phyloP scores from a whole-genome alignment of 1,284 basidiomycete genomes.

The Trichosporon sp. region DNA sequence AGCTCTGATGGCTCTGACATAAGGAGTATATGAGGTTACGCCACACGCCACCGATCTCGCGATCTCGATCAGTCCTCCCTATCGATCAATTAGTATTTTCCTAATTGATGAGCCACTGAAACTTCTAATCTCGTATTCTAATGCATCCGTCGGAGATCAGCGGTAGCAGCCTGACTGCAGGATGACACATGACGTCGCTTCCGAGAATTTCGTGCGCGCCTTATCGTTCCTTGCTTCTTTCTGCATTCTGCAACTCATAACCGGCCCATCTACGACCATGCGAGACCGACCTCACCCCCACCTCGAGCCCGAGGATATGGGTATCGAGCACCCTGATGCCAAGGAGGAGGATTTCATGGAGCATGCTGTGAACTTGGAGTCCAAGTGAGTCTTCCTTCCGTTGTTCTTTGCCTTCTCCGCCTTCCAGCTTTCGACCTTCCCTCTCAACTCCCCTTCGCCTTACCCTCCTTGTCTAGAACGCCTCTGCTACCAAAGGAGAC shows the following conservation, averaged over 20 bases:
- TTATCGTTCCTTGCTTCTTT: too few relatives aligned
- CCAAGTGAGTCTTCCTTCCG: conserved; percentile 6
- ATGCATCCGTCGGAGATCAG: neutral
- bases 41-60: neutral
- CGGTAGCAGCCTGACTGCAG: neutral
- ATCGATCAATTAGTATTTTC: too few relatives aligned
- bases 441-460: too few relatives aligned
- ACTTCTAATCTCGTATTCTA: neutral
- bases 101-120: neutral
- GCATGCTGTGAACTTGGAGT: conserved; percentile 15
- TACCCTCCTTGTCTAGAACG: too few relatives aligned
- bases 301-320: neutral
- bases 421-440: neutral
- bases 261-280: too few relatives aligned
- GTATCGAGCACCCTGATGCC: neutral
- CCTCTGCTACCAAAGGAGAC: too few relatives aligned
- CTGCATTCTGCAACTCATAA: too few relatives aligned
- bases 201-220: neutral
- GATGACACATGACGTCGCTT: neutral
- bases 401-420: neutral
- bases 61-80: too few relatives aligned
- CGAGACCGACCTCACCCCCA: neutral
- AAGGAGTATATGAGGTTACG: too few relatives aligned
- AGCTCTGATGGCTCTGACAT: too few relatives aligned
- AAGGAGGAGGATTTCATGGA: conserved; percentile 7